Base-by-base conservation (phyloP, 148 eudicot genomes). In the Talinum fruticosum region DNA sequence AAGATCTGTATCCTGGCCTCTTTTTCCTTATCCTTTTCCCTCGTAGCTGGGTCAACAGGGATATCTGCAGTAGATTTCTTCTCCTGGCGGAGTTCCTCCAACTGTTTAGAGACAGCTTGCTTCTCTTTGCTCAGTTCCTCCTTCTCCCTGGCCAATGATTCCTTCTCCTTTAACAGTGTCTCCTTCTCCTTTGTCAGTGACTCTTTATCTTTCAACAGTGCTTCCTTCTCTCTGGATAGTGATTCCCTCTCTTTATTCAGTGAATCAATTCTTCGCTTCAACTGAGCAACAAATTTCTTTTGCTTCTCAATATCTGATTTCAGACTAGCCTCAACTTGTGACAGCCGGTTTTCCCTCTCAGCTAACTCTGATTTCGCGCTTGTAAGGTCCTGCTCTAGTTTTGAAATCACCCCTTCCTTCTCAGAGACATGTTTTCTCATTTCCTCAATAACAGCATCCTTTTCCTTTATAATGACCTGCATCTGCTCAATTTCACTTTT, bases 1-100 rank as follows among this genome's bases (percentile, higher is more conserved):
- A 95, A 81, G 8, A 81, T 82, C 90, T 95, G 92, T 69, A 91
- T 84, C 80, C 93, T 90, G 64, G 90, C 77, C 41, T 92, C 92
- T 81, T 91, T 91, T 78, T 87, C 93, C 83, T 85, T 89, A 53
- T 88, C 94, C 79, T 88, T 91, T 36, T 86, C 90, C 81, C 84
- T 85, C 78, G 72, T 78, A 26, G 84, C 84, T 61, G 85, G 89
- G 74, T 93, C 92, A 74, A 77, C 87, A 44, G 73, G 79, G 78
- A 85, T 75, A 70, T 92, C 93, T 14, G 30, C 87, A 8, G 71
- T 33, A 12, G 59, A 81, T 73, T 84, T 88, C 80, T 80, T 87
- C 28, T 78, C 89, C 79, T 83, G 92, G 75, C 59, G 84, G 18
- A 77, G 82, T 73, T 92, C 94, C 75, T 87, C 99, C 66, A 89